Base-by-base conservation (phyloP, 2,329 filamentous ascomycete species). In the Trichoderma koningii region DNA sequence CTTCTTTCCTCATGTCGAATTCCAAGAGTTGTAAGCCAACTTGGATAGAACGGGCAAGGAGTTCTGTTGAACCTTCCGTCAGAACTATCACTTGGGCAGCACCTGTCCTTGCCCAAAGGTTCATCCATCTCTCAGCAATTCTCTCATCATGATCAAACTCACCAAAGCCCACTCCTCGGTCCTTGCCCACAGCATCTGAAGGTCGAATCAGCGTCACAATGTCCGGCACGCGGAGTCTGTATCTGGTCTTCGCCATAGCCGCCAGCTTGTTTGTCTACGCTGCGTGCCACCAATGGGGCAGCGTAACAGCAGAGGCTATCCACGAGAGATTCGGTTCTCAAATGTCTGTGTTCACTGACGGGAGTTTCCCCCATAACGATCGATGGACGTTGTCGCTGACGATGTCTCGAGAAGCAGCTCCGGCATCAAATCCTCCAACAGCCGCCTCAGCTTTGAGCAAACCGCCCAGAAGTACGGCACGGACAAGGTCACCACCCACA, bases 401-500 rank as follows among this genome's bases (percentile, higher is more conserved):
- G n/a, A 17, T 6, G 3, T 30, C 34, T 5, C 12, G 7, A 21
- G 44, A 56, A 47, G 47, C 63, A 52, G 53, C 34, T 41, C 48
- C 34, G n/a, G 23, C 17, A 30, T 28, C 26, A 38, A 56, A 51
- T 23, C 51, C 14, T 50, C 30, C 6, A 19, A 3, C 52, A 41
- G 21, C 19, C 53, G 34, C 34, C 63, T 44, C 21, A 50, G 10
- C 3, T 71, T 71, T 34, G 66, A 69, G n/a, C 55, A 70, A 19
- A 38, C 80, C 52, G 76, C 74, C 6, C 66, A 70, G 15, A 74
- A 75, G 21, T 71, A 78, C 65, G 77, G 75, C 38, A 77, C 76
- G 5, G 76, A 79, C 69, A 78, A 78, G 65, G 76, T 79, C n/a
- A 76, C 73, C 9, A 65, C 63, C 2, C 76, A 78, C 68, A 71